Conservation (phyloP, 352 stramenopile genomes). For the Globisporangium recalcitrans region DNA sequence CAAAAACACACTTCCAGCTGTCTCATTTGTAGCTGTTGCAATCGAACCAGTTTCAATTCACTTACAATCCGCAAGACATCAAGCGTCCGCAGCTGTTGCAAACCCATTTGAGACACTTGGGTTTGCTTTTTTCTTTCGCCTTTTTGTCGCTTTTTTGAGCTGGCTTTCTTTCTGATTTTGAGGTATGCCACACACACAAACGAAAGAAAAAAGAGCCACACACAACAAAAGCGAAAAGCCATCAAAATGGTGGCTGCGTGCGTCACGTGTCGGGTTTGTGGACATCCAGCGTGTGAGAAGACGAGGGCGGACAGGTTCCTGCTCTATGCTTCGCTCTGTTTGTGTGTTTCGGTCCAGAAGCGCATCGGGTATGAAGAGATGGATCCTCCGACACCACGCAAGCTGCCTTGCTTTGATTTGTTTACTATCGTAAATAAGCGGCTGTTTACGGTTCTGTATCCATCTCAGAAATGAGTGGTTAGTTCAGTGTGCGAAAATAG, state of each 20-base stretch:
- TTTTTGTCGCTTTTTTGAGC: constrained; percentile 5
- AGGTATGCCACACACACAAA: not conserved
- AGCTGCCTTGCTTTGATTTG: not conserved
- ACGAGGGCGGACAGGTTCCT: too few species aligned
- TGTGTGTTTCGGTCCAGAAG: too few species aligned
- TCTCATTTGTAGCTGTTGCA: not conserved
- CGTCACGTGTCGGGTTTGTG: too few species aligned
- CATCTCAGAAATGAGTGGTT: not conserved
- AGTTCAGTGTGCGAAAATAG: not conserved
- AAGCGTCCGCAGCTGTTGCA: not conserved
- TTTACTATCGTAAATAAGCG: constrained; percentile 1
- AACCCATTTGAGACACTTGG: constrained; percentile 7
- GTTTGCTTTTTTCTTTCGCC: constrained; percentile 6
- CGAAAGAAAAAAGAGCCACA: not conserved
- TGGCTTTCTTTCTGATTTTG: constrained; percentile 12
- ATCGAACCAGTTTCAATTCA: not conserved
- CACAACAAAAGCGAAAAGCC: not conserved
- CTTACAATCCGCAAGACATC: not conserved
- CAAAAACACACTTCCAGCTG: not conserved
- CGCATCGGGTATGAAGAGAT: not conserved
- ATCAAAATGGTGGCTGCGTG: not conserved
- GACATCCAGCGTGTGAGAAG: too few species aligned
- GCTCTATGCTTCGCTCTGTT: too few species aligned
- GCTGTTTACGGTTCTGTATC: not conserved
- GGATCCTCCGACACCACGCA: not conserved